Evolutionary conservation across 805 yeast species (phyloP).

Genomic region (Wickerhamiella alocasiicola): DNA sequence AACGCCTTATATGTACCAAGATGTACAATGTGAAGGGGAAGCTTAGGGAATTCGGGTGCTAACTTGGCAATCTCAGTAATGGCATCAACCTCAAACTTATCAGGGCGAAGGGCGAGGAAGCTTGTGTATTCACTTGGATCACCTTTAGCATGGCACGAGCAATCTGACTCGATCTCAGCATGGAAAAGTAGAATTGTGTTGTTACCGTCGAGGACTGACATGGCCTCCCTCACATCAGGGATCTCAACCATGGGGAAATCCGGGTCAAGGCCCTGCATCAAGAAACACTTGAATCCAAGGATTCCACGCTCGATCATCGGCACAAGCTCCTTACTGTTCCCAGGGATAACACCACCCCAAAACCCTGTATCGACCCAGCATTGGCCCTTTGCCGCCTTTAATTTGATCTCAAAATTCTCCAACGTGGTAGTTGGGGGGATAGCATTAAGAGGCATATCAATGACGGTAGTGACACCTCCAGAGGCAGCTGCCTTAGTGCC

Average conservation of each 20-base stretch:
- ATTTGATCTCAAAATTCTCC: constrained; percentile 58
- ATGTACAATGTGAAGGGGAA: constrained; percentile 72
- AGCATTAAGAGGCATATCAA: constrained; percentile 94
- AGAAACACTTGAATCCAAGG: constrained; percentile 84
- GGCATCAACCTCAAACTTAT: constrained; percentile 75
- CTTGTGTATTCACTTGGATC: constrained; percentile 59
- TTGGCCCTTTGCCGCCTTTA: constrained; percentile 66
- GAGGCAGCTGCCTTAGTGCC: constrained; percentile 91
- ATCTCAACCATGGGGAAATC: constrained; percentile 79
- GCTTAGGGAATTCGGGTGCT: constrained; percentile 33
- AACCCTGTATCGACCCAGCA: constrained; percentile 90
- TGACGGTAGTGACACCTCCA: constrained; percentile 92
- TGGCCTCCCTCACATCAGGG: constrained; percentile 51
- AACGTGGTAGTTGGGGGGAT: constrained; percentile 90
- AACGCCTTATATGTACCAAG: constrained; percentile 75
- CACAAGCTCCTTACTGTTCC: constrained; percentile 50
- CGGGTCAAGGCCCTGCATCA: constrained; percentile 92
- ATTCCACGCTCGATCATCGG: constrained; percentile 81
- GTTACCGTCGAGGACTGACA: constrained; percentile 47
- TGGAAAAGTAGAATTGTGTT: constrained; percentile 79
- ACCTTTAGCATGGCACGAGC: constrained; percentile 8
- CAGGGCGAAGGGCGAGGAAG: constrained; percentile 78
- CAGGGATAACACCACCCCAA: constrained; percentile 93
- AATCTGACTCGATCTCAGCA: constrained; percentile 67
- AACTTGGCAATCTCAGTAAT: constrained; percentile 58